Evolutionary conservation across 768 basidiomycete genomes (phyloP).

Genomic region (Podaxis sp.): DNA sequence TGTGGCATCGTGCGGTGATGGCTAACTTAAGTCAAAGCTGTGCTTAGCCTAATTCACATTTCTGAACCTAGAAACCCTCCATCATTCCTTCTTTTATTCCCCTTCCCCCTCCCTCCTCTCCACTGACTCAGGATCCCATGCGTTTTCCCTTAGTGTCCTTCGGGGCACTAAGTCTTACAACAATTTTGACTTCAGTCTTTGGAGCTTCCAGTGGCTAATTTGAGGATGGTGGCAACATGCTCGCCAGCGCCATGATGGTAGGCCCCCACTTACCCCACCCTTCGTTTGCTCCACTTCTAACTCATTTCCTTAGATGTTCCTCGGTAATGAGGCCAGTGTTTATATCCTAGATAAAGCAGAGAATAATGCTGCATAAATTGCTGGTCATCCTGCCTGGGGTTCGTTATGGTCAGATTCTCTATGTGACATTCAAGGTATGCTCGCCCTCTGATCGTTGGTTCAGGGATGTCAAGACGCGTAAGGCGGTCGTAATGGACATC

Average conservation of each 20-base stretch:
- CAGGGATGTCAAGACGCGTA: constrained; percentile 50
- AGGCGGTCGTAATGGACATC: constrained; percentile 59
- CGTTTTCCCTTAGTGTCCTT: too few species aligned
- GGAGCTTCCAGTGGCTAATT: constrained; percentile 37
- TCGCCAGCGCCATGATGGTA: constrained; percentile 73
- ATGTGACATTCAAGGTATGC: background rate
- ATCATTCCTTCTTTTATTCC: too few species aligned
- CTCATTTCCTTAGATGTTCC: constrained; percentile 32
- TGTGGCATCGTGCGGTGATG: too few species aligned
- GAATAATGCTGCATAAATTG: constrained; percentile 57
- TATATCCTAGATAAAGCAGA: constrained; percentile 78
- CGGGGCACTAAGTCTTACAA: too few species aligned
- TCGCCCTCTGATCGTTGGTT: constrained; percentile 32
- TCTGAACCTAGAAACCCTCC: too few species aligned
- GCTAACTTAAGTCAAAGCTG: too few species aligned
- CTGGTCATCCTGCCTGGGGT: constrained; percentile 67
- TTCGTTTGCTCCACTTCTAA: background rate
- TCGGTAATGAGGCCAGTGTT: constrained; percentile 39
- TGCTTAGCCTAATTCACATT: too few species aligned
- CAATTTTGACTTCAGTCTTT: too few species aligned
- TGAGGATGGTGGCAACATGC: constrained; percentile 59
- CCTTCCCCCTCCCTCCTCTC: too few species aligned
- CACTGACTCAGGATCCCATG: too few species aligned
- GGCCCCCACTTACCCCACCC: constrained; percentile 7
- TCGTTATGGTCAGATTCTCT: constrained; percentile 39